phyloP scores from a whole-genome alignment of 257 asterid genomes.

The Nicotiana tomentosiformis region DNA sequence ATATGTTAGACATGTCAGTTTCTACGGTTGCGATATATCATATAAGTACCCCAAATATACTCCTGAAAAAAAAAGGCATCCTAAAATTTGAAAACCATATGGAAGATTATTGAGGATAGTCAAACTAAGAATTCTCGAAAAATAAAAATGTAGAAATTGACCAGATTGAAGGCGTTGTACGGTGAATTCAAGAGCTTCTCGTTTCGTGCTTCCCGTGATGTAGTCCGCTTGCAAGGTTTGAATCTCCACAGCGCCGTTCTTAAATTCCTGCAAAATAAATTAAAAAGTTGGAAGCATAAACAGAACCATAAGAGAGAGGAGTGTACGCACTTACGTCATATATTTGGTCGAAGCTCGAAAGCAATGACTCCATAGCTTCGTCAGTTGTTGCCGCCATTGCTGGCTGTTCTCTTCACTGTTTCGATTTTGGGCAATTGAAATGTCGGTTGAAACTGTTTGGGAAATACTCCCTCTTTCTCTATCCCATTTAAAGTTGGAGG shows the following conservation, averaged over 20 bases:
- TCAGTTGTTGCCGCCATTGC: slow-evolving; percentile 25
- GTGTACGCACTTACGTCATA: slow-evolving; percentile 14
- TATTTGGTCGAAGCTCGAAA: slow-evolving; percentile 28
- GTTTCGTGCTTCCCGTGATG: slow-evolving; percentile 24
- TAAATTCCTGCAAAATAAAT: slow-evolving; percentile 14
- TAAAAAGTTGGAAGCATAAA: neutral
- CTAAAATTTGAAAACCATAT: neutral
- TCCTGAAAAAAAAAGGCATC: neutral
- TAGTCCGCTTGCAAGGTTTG: slow-evolving; percentile 21
- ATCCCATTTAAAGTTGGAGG: neutral
- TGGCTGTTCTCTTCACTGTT: neutral
- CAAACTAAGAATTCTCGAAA: neutral
- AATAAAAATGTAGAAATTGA: neutral
- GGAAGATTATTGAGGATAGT: neutral
- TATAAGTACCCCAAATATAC: neutral
- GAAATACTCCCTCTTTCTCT: neutral
- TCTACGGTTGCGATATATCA: neutral
- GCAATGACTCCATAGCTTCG: slow-evolving; percentile 24
- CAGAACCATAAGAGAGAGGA: neutral
- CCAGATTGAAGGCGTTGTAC: slow-evolving; percentile 28
- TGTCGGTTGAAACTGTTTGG: neutral
- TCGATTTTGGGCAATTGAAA: neutral
- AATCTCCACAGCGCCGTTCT: slow-evolving; percentile 16
- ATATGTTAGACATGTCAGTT: neutral
- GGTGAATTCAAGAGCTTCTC: slow-evolving; percentile 24